Evolutionary conservation across 495 filamentous ascomycete species (phyloP).

Genomic region (Cairneyella variabilis): DNA sequence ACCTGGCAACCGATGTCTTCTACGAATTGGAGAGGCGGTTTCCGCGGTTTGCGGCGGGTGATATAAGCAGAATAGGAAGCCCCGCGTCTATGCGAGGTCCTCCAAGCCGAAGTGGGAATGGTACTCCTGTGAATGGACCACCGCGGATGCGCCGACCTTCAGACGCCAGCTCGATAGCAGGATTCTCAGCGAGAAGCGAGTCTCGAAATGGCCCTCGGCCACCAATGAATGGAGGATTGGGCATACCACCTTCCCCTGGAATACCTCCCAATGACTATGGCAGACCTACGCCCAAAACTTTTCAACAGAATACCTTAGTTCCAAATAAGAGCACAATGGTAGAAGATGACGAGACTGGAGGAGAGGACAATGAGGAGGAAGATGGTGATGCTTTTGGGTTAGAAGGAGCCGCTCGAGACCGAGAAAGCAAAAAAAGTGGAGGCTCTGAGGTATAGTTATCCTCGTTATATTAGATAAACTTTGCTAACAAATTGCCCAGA

Average conservation of each 20-base stretch:
- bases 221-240: conserved; percentile 15
- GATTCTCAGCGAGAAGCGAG: conserved; percentile 26
- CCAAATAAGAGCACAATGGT: conserved; percentile 98
- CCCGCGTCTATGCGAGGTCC: conserved; percentile 55
- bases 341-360: conserved; percentile 78
- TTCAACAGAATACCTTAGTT: conserved; percentile 92
- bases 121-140: conserved; percentile 50
- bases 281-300: conserved; percentile 77
- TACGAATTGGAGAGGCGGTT: conserved; percentile 89
- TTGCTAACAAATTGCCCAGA: conserved; percentile 32
- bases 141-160: conserved; percentile 45
- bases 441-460: conserved; percentile 46
- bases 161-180: conserved; percentile 47
- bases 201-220: conserved; percentile 26
- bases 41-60: conserved; percentile 68
- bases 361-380: conserved; percentile 58
- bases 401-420: conserved; percentile 43
- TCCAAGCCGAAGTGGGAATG: conserved; percentile 46
- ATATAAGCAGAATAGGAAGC: conserved; percentile 66
- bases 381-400: conserved; percentile 59
- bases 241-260: conserved; percentile 26
- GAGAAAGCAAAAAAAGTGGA: conserved; percentile 54
- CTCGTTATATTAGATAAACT: no score
- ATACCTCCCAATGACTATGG: conserved; percentile 42
- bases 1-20: conserved; percentile 93